phyloP scores from a whole-genome alignment of 345 rosid genomes.

The Aquilaria sinensis region DNA sequence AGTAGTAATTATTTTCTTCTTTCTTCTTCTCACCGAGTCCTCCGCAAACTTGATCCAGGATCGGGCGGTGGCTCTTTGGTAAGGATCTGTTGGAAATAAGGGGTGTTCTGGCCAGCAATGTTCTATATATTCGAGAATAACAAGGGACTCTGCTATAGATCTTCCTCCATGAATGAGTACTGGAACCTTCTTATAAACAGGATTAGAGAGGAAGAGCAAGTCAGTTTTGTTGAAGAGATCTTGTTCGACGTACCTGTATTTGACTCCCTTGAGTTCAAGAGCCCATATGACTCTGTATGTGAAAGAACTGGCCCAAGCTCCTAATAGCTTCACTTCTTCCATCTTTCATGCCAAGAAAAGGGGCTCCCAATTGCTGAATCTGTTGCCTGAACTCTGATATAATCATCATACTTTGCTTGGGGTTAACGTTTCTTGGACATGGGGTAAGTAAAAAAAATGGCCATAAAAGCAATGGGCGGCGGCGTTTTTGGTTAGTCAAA shows the following conservation, averaged over 20 bases:
- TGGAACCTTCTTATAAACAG: constrained; percentile 36
- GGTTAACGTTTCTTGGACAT: neutral
- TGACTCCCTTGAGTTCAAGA: constrained; percentile 26
- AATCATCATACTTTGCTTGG: neutral
- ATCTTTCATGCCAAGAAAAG: neutral
- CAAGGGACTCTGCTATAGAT: constrained; percentile 25
- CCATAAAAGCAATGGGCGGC: neutral
- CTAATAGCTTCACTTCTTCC: constrained; percentile 31
- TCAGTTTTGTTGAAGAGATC: constrained; percentile 28
- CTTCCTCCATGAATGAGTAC: constrained; percentile 30
- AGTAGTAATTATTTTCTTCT: neutral
- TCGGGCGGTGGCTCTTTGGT: constrained; percentile 17
- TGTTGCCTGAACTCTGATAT: too few species aligned
- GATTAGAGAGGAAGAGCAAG: constrained; percentile 27
- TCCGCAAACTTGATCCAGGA: constrained; percentile 29
- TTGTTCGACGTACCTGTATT: constrained; percentile 27
- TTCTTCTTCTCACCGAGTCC: constrained; percentile 15
- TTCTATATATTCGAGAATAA: constrained; percentile 26
- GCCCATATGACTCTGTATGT: constrained; percentile 28
- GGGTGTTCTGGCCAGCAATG: constrained; percentile 22
- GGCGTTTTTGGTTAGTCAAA: neutral
- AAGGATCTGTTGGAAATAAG: constrained; percentile 21
- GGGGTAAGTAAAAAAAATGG: neutral
- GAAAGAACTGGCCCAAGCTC: constrained; percentile 29
- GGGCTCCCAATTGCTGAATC: too few species aligned